Evolutionary conservation across 2,329 filamentous ascomycete species (phyloP).

Genomic region (Hypoxylon sp.): DNA sequence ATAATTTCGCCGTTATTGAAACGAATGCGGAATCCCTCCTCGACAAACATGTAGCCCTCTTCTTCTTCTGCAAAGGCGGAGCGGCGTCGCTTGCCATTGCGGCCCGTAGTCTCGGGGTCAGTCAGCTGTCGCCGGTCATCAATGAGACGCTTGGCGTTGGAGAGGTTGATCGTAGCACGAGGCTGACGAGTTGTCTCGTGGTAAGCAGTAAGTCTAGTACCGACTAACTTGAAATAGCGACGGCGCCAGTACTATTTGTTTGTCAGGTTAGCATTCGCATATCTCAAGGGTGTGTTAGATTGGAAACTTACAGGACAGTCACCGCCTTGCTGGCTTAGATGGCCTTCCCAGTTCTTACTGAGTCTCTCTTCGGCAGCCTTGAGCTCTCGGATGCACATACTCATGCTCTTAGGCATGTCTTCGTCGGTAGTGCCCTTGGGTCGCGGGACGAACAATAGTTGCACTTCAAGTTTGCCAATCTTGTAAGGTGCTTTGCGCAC

Average conservation of each 20-base stretch:
- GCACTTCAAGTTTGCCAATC: constrained; percentile 92
- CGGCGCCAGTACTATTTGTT: constrained; percentile 88
- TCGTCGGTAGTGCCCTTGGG: constrained; percentile 89
- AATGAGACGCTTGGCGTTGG: constrained; percentile 91
- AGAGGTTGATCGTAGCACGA: constrained; percentile 94
- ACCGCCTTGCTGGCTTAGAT: constrained; percentile 94
- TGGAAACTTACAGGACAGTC: constrained; percentile 87
- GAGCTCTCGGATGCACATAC: constrained; percentile 92
- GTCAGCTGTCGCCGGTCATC: constrained; percentile 88
- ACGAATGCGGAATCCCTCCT: constrained; percentile 98
- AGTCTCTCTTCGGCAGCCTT: constrained; percentile 87
- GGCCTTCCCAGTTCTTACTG: constrained; percentile 84
- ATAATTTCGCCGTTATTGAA: constrained; percentile 99
- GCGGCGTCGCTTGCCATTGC: constrained; percentile 83
- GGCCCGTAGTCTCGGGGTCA: constrained; percentile 83
- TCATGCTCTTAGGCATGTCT: constrained; percentile 99
- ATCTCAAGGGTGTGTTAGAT: not conserved
- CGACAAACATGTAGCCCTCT: constrained; percentile 99
- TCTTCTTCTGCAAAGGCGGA: constrained; percentile 98
- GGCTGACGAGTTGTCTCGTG: constrained; percentile 96
- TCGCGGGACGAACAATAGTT: constrained; percentile 93
- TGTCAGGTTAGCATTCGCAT: constrained; percentile 54
- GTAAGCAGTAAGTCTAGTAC: constrained; percentile 92
- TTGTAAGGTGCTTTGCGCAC: constrained; percentile 94
- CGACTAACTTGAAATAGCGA: constrained; percentile 94